Evolutionary conservation across 2,329 filamentous ascomycete genomes (phyloP).

Genomic region (Neoascochyta sp.): DNA sequence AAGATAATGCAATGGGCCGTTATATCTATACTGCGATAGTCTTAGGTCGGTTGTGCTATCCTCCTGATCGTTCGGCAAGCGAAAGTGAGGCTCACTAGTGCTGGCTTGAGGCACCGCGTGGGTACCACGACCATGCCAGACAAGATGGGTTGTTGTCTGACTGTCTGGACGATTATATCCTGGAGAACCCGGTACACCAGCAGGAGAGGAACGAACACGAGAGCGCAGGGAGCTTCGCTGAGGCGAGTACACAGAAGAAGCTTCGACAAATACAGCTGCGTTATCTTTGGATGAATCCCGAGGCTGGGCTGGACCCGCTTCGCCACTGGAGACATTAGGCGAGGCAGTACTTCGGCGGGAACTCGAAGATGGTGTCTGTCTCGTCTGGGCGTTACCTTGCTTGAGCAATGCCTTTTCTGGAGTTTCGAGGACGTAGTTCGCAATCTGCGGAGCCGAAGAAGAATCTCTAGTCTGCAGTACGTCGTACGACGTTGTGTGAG

Average conservation of each 20-base stretch:
- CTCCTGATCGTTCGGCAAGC: slow-evolving; percentile 16
- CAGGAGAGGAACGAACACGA: slow-evolving; percentile 14
- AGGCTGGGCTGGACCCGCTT: slow-evolving; percentile 5
- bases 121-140: slow-evolving; percentile 22
- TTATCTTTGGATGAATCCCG: slow-evolving; percentile 12
- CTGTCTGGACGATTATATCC: slow-evolving; percentile 25
- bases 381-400: no score
- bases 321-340: slow-evolving; percentile 3
- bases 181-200: slow-evolving; percentile 6
- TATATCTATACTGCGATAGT: slow-evolving; percentile 31
- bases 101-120: slow-evolving; percentile 5
- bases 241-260: slow-evolving; percentile 25
- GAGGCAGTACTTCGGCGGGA: slow-evolving; percentile 5
- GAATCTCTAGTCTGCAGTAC: no score
- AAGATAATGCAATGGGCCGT: slow-evolving; percentile 31
- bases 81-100: slow-evolving; percentile 9
- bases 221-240: slow-evolving; percentile 16
- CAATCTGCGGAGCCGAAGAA: no score
- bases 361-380: slow-evolving; percentile 1
- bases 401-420: slow-evolving; percentile 13
- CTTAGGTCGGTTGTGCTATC: slow-evolving; percentile 35
- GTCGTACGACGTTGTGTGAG: no score
- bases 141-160: slow-evolving; percentile 35
- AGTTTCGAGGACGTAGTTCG: slow-evolving; percentile 5
- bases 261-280: slow-evolving; percentile 10